Base-by-base conservation (phyloP, 768 basidiomycete genomes). In the Leucocoprinus birnbaumii region DNA sequence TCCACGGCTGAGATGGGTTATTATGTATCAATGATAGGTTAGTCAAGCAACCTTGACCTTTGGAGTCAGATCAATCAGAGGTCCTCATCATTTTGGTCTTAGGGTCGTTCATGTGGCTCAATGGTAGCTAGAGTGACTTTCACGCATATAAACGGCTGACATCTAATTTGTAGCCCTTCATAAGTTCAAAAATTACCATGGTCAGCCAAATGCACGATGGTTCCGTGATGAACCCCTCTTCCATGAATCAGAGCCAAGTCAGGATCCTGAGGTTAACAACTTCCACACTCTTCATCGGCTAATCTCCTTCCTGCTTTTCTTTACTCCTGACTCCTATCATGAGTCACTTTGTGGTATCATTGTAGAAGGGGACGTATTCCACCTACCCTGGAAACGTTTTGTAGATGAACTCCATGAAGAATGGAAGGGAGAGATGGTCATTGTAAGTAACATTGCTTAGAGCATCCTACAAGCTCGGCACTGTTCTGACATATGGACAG, bases 391-490 rank as follows among this genome's bases (percentile, higher is more conserved):
- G 82, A 65, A 68, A 3, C 63, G 66, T 16, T 78, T 80, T 35
- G 69, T 83, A 43, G 51, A 53, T 9, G 74, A 75, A 26, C 61
- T 84, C 25, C 74, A 71, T 22, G 68, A 70, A 5, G 78, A 85
- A 56, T 79, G 81, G 72, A 69, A 78, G 57, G 77, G 79, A 52
- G 75, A 79, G 42, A 79, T 76, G 43, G 76, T 83, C 24, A 76
- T 79, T 53, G 85, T 85, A 53, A 49, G 79, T n/a, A n/a, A n/a
- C n/a, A n/a, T 54, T 43, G 18, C 25, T 4, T 18, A 18, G 11
- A 5, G 8, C 47, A 22, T 13, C 7, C 19, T 13, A 19, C 38
- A 31, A 22, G 11, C 50, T 34, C 53, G 19, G 22, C 11, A 5
- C 11, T 5, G n/a, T n/a, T 26, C 47, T 16, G 31, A 31, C 31